Evolutionary conservation across 2,329 filamentous ascomycete species (phyloP).

Genomic region (Celoporthe dispersa): DNA sequence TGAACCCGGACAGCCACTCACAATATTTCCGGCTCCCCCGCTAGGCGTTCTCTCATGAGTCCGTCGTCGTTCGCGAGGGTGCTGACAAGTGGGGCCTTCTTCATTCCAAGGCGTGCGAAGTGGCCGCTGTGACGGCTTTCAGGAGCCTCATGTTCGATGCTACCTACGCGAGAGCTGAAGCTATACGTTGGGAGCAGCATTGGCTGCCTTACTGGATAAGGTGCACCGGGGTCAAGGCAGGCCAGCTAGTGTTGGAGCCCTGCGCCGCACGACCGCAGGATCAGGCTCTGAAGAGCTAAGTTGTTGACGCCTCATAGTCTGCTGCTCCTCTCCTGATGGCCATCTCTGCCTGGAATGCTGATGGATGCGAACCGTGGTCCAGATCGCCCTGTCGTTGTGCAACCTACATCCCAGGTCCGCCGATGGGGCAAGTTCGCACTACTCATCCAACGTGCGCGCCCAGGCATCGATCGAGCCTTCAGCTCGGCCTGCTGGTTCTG

Average conservation of each 20-base stretch:
- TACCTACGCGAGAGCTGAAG: neutral
- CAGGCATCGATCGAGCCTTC: neutral
- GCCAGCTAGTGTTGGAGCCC: neutral
- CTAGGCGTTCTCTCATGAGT: neutral
- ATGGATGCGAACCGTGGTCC: neutral
- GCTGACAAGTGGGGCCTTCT: neutral
- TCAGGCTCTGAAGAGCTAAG: neutral
- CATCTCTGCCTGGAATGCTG: neutral
- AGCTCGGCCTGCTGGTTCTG: neutral
- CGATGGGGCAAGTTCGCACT: neutral
- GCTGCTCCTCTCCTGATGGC: neutral
- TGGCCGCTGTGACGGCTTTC: neutral
- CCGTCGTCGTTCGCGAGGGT: neutral
- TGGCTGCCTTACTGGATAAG: neutral
- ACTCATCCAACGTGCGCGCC: neutral
- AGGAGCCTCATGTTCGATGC: neutral
- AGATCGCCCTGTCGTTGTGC: neutral
- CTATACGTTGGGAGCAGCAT: neutral
- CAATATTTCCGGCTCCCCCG: neutral
- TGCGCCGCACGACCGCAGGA: neutral
- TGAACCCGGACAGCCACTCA: neutral
- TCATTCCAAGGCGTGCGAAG: neutral
- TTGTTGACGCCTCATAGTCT: neutral
- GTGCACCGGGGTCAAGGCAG: neutral
- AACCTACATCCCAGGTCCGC: neutral